Conservation (phyloP, 2,329 filamentous ascomycete genomes). For the Clarireedia homoeocarpa region DNA sequence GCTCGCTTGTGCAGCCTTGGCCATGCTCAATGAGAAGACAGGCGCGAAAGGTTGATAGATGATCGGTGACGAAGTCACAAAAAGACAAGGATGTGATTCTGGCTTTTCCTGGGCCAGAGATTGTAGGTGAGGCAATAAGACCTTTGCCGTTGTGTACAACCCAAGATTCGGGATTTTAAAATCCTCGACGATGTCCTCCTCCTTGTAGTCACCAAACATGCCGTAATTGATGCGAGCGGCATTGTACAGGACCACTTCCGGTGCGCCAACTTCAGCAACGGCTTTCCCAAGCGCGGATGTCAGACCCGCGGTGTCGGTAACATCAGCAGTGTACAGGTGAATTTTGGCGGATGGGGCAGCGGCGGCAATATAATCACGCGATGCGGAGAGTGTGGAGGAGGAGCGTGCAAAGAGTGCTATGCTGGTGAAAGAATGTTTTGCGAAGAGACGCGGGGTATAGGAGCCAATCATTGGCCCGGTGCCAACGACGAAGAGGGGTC, state of each 20-base stretch:
- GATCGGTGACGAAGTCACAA: constrained; percentile 2
- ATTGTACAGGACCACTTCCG: constrained; percentile 40
- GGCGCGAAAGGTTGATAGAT: constrained; percentile 35
- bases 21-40: constrained; percentile 41
- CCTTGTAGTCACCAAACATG: constrained; percentile 34
- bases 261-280: constrained; percentile 32
- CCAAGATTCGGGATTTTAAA: constrained; percentile 42
- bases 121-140: neutral
- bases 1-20: constrained; percentile 44
- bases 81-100: constrained; percentile 1
- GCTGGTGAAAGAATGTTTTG: neutral
- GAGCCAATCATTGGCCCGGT: constrained; percentile 8
- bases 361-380: constrained; percentile 30
- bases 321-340: constrained; percentile 1
- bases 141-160: constrained; percentile 33
- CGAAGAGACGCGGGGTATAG: constrained; percentile 4
- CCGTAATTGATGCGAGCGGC: constrained; percentile 40
- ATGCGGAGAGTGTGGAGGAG: neutral
- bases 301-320: constrained; percentile 24
- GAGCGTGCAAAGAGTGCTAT: constrained; percentile 5
- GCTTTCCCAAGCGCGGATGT: constrained; percentile 34
- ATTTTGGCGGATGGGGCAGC: constrained; percentile 10
- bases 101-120: neutral
- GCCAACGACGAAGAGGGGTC: constrained; percentile 4
- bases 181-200: constrained; percentile 41